A percentile compares a stretch with the other conserved stretches of the same genome.
These are phyloP conservation scores for Cladosporium austrohemisphaericum DNA, from an alignment of 2,329 filamentous ascomycete genomes.

Conservation along the genomic window DNA sequence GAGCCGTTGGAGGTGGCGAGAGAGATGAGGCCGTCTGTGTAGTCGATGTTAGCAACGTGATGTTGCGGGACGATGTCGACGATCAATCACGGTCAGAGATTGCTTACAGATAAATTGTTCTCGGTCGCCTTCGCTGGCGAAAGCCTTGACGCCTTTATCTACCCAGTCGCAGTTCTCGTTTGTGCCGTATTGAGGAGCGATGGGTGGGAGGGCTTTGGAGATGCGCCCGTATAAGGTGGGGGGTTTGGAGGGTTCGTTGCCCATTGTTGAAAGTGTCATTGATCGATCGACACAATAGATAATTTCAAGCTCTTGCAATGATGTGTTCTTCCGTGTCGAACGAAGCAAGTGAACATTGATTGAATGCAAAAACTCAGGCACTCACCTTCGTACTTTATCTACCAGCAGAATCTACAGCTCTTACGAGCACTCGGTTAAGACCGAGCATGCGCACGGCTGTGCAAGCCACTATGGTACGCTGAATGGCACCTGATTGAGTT, in stretches of 20 bases:
- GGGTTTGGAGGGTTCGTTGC: conserved; percentile 10
- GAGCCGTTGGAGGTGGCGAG: conserved; percentile 20
- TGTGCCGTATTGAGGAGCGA: not conserved
- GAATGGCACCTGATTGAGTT: not conserved
- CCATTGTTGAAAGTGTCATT: conserved; percentile 9
- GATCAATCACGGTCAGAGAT: too few species aligned
- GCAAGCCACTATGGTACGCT: not conserved
- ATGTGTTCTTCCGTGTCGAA: too few species aligned
- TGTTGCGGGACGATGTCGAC: not conserved
- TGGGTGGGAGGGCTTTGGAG: conserved; percentile 9
- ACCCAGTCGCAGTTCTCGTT: conserved; percentile 9
- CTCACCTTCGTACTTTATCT: too few species aligned
- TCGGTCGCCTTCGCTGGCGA: conserved; percentile 18
- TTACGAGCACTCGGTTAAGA: not conserved
- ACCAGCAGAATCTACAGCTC: too few species aligned
- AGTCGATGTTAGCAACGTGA: too few species aligned
- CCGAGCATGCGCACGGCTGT: not conserved
- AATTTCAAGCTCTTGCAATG: too few species aligned
- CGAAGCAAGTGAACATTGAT: too few species aligned
- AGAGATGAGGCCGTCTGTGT: conserved; percentile 19
- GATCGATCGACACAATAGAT: too few species aligned
- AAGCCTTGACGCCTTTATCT: conserved; percentile 16
- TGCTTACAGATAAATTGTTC: conserved; percentile 21
- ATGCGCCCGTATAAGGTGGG: not conserved
- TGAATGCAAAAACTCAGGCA: too few species aligned